phyloP scores from a whole-genome alignment of 208 protist species.

The Spongospora subterranea region DNA sequence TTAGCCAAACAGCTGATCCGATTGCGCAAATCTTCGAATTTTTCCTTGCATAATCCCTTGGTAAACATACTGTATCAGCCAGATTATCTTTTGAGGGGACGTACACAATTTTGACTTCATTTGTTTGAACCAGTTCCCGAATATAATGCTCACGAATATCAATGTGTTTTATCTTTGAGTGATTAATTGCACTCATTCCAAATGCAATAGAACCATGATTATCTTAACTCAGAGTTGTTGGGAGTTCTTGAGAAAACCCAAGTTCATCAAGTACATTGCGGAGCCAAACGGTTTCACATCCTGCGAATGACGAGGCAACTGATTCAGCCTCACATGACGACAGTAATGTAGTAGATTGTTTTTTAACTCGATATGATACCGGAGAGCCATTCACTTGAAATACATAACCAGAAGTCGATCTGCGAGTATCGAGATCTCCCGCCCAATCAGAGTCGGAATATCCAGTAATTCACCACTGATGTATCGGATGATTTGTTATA shows the following conservation, averaged over 20 bases:
- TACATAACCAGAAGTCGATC: conserved; percentile 9
- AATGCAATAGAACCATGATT: conserved; percentile 43
- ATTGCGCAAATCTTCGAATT: no score
- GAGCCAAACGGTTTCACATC: background rate
- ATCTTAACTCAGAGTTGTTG: background rate
- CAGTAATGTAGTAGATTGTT: background rate
- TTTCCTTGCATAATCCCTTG: no score
- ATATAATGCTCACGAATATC: conserved; percentile 30
- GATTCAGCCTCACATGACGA: conserved; percentile 35
- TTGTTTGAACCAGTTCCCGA: background rate
- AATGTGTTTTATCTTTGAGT: conserved; percentile 55
- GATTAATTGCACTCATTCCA: background rate
- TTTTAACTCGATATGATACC: background rate
- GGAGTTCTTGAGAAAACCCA: background rate
- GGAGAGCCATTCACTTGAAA: background rate
- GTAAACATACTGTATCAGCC: no score
- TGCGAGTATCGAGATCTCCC: conserved; percentile 9
- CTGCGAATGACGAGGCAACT: background rate
- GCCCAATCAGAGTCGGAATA: conserved; percentile 37
- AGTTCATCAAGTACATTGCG: conserved; percentile 5
- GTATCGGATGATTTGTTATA: background rate
- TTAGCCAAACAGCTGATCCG: no score
- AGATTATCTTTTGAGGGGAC: conserved; percentile 17
- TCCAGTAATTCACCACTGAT: background rate
- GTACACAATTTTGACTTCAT: background rate